These are phyloP conservation scores for Serendipita sp. DNA, from an alignment of 768 basidiomycete genomes.

Conservation along the genomic window DNA sequence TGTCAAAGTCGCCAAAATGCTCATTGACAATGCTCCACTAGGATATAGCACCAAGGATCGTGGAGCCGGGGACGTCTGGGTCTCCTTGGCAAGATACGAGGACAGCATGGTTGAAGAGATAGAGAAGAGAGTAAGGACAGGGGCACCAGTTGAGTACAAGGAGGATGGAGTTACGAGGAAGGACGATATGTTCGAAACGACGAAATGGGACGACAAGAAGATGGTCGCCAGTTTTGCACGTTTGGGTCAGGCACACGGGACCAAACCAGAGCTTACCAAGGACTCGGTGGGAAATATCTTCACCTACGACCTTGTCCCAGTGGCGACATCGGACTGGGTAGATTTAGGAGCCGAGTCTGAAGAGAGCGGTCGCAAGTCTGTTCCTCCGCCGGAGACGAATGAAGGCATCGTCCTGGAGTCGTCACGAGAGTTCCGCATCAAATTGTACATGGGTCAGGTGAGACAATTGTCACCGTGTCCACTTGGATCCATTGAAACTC, in stretches of 20 bases:
- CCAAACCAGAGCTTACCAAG: background rate
- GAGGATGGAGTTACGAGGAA: constrained; percentile 13
- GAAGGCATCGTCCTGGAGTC: constrained; percentile 45
- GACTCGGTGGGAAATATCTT: constrained; percentile 8
- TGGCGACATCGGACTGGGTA: constrained; percentile 2
- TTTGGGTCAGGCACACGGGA: constrained; percentile 27
- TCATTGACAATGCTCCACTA: constrained; percentile 33
- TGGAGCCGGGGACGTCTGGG: constrained; percentile 28
- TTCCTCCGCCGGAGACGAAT: constrained; percentile 4
- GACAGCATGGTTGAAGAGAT: constrained; percentile 49
- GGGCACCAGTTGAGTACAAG: background rate
- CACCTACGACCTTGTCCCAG: background rate
- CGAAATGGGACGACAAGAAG: constrained; percentile 52
- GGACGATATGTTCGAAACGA: constrained; percentile 23
- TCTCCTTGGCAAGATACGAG: constrained; percentile 65
- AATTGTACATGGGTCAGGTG: constrained; percentile 59
- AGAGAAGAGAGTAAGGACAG: constrained; percentile 37
- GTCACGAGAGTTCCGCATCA: constrained; percentile 48
- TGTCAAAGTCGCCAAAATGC: constrained; percentile 38
- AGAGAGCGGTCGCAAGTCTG: background rate
- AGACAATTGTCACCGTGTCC: constrained; percentile 4
- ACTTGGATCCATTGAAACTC: constrained; percentile 5
- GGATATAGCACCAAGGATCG: constrained; percentile 14
- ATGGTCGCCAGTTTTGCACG: constrained; percentile 66
- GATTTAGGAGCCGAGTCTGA: constrained; percentile 1